Base-by-base conservation (phyloP, 768 basidiomycete species). In the Podaxis sp. region DNA sequence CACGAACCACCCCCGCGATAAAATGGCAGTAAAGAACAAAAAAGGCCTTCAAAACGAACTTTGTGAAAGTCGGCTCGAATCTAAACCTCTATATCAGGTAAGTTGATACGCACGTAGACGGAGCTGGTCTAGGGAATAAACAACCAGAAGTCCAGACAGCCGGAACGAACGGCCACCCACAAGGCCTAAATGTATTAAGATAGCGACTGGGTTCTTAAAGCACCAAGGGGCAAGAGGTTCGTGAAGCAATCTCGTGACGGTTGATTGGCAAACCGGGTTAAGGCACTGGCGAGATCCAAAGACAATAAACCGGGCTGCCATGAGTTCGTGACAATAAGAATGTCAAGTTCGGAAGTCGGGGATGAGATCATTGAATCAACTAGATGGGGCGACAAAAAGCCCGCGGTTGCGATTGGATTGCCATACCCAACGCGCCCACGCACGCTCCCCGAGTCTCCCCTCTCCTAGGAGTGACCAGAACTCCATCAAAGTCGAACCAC, bases 241-340 rank as follows among this genome's bases (percentile, higher is more conserved):
- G 30, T 33, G 52, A 38, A 55, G 49, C 22, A 59, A 52, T 62
- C 61, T 42, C 61, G 61, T 55, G 61, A 62, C 61, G 55, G 36
- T 28, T 7, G 48, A 39, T 52, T 11, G 61, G 61, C 61, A 54
- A 61, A 60, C 52, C 61, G 48, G 52, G 53, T 36, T 36, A 55
- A 46, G 15, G 19, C 22, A 26, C 36, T 52, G 12, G 49, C n/a
- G 19, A 38, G 48, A 22, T 33, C 33, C n/a, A 52, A 59, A 59
- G 58, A 59, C 58, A 59, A 59, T 59, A 59, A 36, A n/a, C 58
- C 36, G 17, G 54, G 54, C 54, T 9, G 44, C 57, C 46, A 58
- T 48, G 57, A 52, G 58, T 52, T 22, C 58, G 26, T 39, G 46
- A 59, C 58, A 59, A 59, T 59, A 59, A 59, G 58, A 59, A 59